These are phyloP conservation scores for Wickerhamiella bombiphila DNA, from an alignment of 805 yeast species.

Conservation along the genomic window DNA sequence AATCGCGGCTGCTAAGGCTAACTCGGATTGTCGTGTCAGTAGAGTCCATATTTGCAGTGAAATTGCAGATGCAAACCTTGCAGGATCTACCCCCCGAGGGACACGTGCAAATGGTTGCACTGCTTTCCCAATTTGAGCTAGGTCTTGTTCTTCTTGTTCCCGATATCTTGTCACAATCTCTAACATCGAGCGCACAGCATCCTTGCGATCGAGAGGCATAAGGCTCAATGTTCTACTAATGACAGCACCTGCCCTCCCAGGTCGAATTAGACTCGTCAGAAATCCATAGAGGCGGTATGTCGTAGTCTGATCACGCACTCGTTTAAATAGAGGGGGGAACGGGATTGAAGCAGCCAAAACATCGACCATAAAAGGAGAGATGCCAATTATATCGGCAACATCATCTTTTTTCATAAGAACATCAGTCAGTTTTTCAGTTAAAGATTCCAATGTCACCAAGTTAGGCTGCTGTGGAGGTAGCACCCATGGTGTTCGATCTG, in stretches of 20 bases:
- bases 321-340: neutral
- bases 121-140: slow-evolving; percentile 52
- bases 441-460: neutral
- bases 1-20: slow-evolving; percentile 5
- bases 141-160: slow-evolving; percentile 52
- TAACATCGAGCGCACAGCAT: slow-evolving; percentile 60
- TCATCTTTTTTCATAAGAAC: slow-evolving; percentile 14
- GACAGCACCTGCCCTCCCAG: too few species aligned
- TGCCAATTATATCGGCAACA: slow-evolving; percentile 23
- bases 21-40: slow-evolving; percentile 25
- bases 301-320: slow-evolving; percentile 21
- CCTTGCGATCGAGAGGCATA: slow-evolving; percentile 41
- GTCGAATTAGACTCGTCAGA: slow-evolving; percentile 24
- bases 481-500: slow-evolving; percentile 4
- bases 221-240: slow-evolving; percentile 37
- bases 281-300: slow-evolving; percentile 53
- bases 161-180: slow-evolving; percentile 69
- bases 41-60: slow-evolving; percentile 50
- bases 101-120: slow-evolving; percentile 49
- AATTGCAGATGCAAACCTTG: slow-evolving; percentile 40
- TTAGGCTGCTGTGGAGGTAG: slow-evolving; percentile 2
- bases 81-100: slow-evolving; percentile 37
- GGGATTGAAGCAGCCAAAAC: slow-evolving; percentile 9
- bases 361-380: slow-evolving; percentile 12
- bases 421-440: neutral